Base-by-base conservation (phyloP, 2,329 filamentous ascomycete species). In the Xylaria sp. region DNA sequence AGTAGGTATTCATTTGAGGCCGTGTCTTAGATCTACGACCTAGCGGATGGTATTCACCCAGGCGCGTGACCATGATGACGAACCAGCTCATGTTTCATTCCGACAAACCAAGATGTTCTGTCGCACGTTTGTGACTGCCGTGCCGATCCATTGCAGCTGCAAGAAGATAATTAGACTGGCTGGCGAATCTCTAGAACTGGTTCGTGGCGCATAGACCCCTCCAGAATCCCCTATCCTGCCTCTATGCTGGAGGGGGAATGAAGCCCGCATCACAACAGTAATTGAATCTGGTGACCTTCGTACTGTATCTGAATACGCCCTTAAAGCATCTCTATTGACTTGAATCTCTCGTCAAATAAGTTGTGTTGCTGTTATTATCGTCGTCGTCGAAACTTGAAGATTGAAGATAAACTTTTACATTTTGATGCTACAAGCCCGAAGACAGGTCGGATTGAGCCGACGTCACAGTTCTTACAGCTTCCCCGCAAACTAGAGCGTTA, bases 61-160 rank as follows among this genome's bases (percentile, higher is more conserved):
- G 50, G 20, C 45, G 30, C 43, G 39, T 67, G 67, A 62, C 60
- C 15, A 18, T n/a, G 30, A 64, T 61, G 57, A 69, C 56, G 50
- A 53, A 34, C 60, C 43, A 45, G 39, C 20, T 28, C 52, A 57
- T 63, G 68, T 71, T 69, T 70, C 69, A 72, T 72, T 68, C 65
- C 45, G 66, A 39, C 45, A 63, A 64, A 63, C 36, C 41, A 48
- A 28, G 58, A 66, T 66, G 23, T 52, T n/a, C 59, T 32, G 57
- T 60, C 62, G 53, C 45, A 66, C 55, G 13, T 60, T 60, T 46
- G 20, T 53, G 36, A 32, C 34, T 52, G 32, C 34, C 32, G 52
- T 39, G 50, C 50, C 45, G 50, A 66, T 62, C 43, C 10, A 36
- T 65, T 69, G 70, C 50, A 68, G 70, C 60, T n/a, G 18, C 23